These are phyloP conservation scores for Flaveria brownii DNA, from an alignment of 129 eudicot species.

Conservation along the genomic window DNA sequence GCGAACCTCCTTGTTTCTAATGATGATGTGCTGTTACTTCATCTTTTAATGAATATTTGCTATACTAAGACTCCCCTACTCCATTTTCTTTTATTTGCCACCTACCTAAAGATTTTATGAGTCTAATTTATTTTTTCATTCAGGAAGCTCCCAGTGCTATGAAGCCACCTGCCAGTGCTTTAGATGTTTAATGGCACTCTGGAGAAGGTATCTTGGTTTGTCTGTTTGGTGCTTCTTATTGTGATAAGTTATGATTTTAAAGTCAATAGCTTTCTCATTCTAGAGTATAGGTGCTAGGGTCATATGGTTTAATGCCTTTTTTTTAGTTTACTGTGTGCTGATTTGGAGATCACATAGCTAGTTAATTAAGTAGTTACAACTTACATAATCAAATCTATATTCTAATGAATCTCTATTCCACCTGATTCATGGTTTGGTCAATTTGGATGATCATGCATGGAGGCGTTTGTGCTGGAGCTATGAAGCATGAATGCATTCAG, in stretches of 20 bases:
- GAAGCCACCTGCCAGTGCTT: slow-evolving; percentile 82
- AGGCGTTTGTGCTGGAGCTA: slow-evolving; percentile 49
- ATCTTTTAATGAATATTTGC: slow-evolving; percentile 9
- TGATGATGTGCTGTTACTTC: slow-evolving; percentile 26
- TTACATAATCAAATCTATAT: slow-evolving; percentile 25
- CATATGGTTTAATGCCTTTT: neutral
- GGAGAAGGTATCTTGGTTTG: slow-evolving; percentile 98
- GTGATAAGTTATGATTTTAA: slow-evolving; percentile 19
- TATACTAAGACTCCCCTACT: neutral
- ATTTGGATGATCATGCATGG: slow-evolving; percentile 55
- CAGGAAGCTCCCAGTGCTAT: slow-evolving; percentile 76
- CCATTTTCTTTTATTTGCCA: slow-evolving; percentile 17
- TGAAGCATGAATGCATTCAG: slow-evolving; percentile 37
- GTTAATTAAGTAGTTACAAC: slow-evolving; percentile 22
- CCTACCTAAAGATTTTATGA: slow-evolving; percentile 28
- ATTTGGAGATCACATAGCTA: neutral
- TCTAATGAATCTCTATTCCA: slow-evolving; percentile 52
- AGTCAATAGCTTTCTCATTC: neutral
- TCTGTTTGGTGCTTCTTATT: slow-evolving; percentile 52
- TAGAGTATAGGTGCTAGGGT: slow-evolving; percentile 22
- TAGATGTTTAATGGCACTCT: slow-evolving; percentile 72
- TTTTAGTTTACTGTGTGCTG: neutral
- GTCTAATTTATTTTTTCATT: slow-evolving; percentile 69
- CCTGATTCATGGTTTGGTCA: slow-evolving; percentile 75
- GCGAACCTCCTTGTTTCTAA: neutral